Conservation (phyloP, 2,329 filamentous ascomycete genomes). For the Penicillium sp. region DNA sequence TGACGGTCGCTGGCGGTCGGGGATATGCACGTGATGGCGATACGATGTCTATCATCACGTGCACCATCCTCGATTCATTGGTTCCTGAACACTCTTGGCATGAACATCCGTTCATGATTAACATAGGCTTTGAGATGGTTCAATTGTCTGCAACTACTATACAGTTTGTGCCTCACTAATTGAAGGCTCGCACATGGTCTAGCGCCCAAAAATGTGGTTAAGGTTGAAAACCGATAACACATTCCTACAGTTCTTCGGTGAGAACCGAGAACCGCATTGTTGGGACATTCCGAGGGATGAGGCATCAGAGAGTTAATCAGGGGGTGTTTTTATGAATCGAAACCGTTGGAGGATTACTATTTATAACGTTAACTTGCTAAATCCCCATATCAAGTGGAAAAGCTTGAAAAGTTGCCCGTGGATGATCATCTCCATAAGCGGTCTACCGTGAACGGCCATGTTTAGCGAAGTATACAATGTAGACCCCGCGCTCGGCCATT, state of each 20-base stretch:
- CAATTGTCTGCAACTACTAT: background rate
- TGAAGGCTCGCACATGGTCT: background rate
- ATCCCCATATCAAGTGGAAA: background rate
- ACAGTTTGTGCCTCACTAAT: background rate
- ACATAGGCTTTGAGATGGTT: background rate
- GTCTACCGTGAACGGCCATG: constrained; percentile 15
- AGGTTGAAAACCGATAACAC: background rate
- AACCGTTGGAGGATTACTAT: background rate
- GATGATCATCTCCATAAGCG: constrained; percentile 4
- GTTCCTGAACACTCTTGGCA: background rate
- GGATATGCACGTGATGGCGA: constrained; percentile 6
- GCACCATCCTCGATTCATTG: background rate
- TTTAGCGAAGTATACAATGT: constrained; percentile 1
- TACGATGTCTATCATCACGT: constrained; percentile 1
- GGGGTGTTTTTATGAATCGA: background rate
- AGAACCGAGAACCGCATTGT: background rate
- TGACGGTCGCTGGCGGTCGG: constrained; percentile 1
- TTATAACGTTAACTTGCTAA: background rate
- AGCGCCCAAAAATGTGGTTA: background rate
- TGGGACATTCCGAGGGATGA: background rate
- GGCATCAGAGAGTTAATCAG: background rate
- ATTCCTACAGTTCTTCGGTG: constrained; percentile 2
- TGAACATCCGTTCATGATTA: background rate
- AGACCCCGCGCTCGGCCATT: constrained; percentile 3
- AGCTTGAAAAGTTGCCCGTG: background rate